phyloP scores from a whole-genome alignment of 192 early-diverging fungal species.

The Coemansia sp. region DNA sequence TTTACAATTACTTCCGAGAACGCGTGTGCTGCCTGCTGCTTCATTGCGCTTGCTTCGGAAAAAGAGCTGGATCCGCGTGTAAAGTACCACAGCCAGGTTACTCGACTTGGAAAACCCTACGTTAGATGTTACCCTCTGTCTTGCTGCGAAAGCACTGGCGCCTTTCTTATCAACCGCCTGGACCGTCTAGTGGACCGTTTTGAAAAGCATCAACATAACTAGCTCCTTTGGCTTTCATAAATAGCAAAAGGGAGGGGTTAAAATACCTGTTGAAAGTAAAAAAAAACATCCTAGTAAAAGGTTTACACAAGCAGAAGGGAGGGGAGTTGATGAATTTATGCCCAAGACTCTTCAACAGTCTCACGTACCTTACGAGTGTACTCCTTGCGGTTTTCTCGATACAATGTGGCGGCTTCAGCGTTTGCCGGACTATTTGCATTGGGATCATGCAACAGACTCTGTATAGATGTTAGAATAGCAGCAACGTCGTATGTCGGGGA shows the following conservation, averaged over 20 bases:
- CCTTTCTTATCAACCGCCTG: constrained; percentile 22
- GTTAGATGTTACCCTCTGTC: constrained; percentile 19
- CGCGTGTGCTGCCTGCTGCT: constrained; percentile 16
- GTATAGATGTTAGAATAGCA: constrained; percentile 92
- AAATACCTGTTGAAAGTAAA: too few species aligned
- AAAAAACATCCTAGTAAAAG: too few species aligned
- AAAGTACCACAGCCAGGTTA: constrained; percentile 42
- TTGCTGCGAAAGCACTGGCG: background rate
- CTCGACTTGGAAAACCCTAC: constrained; percentile 19
- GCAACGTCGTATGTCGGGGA: constrained; percentile 94
- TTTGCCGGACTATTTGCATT: constrained; percentile 97
- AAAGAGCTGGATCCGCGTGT: constrained; percentile 20
- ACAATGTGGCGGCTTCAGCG: constrained; percentile 91
- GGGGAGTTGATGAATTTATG: too few species aligned
- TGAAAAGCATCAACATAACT: too few species aligned
- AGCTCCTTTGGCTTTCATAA: too few species aligned
- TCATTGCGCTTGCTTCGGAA: constrained; percentile 13
- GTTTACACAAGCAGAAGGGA: too few species aligned
- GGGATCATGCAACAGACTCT: constrained; percentile 94
- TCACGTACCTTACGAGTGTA: constrained; percentile 89
- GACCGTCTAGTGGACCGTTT: constrained; percentile 20
- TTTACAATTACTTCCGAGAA: constrained; percentile 39
- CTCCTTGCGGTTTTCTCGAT: constrained; percentile 90
- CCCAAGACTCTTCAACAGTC: constrained; percentile 87
- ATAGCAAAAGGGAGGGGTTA: too few species aligned